Evolutionary conservation across 2,329 filamentous ascomycete genomes (phyloP), one percentile per base, ranked within the genome.

Genomic region (Truncatella angustata): DNA sequence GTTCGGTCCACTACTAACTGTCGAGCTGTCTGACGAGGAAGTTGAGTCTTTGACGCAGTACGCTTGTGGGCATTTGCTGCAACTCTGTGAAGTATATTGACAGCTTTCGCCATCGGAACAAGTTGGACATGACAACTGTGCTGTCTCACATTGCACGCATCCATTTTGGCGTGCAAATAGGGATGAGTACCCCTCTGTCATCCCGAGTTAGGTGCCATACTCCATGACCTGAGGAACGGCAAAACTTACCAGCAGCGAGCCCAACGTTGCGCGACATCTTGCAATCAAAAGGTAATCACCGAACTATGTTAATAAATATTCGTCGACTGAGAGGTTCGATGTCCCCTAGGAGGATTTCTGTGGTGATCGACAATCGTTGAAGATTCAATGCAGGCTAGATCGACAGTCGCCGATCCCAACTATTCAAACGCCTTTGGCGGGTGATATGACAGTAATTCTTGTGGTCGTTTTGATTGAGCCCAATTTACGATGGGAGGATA

Each of bases 1-100:
- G 60, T 90, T 92, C 6, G 87, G 81, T 6, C 81, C 78, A 10
- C 73, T 72, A 34, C 63, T 64, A 28, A 36, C 32, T 40, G 35
- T 11, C 18, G 46, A n/a, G 36, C 57, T 52, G 5, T 58, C 50
- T 1, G 53, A 50, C 2, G 32, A 21, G 5, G 42, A 40, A 16
- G 51, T 21, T 12, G 55, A 14, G 39, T 70, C 66, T 34, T 60
- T 55, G 46, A 70, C 64, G 61, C 82, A 82, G 54, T 78, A 64
- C 14, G 76, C 74, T 50, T 69, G 69, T 7, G 76, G 62, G 56
- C 80, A 84, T 57, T 73, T 66, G 2, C 61, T 67, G 62, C 79
- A 82, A 42, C 69, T 71, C 39, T 53, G 52, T 5, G 75, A 64
- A 5, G 73, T 75, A 51, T 74, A 74, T 53, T 72, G 69, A 57